Conservation (phyloP, 768 basidiomycete genomes). For the Rhizopogon rudus region DNA sequence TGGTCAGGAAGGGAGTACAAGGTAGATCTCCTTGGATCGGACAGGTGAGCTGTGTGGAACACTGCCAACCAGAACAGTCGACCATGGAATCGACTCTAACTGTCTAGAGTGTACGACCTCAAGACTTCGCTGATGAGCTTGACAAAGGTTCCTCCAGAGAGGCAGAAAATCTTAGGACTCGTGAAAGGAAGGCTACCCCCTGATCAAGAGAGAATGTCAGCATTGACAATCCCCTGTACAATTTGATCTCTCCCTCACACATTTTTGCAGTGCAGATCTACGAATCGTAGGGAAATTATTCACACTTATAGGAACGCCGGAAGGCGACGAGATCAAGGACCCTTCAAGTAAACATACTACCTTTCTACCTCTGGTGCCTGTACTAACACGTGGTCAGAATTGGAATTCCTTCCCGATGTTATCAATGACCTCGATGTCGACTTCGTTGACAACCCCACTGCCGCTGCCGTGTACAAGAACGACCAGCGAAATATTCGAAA, state of each 20-base stretch:
- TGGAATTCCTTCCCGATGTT: conserved; percentile 63
- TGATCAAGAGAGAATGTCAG: conserved; percentile 64
- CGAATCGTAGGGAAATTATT: conserved; percentile 69
- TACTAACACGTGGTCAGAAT: conserved; percentile 32
- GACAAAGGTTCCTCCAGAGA: conserved; percentile 76
- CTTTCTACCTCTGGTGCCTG: background rate
- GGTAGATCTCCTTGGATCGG: conserved; percentile 71
- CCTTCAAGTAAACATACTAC: conserved; percentile 45
- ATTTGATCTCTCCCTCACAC: conserved; percentile 4
- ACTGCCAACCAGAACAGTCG: background rate
- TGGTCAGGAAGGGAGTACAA: conserved; percentile 67
- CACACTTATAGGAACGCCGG: conserved; percentile 80
- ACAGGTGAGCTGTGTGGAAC: conserved; percentile 43
- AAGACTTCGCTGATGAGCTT: conserved; percentile 60
- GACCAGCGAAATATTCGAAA: conserved; percentile 82
- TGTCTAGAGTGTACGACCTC: conserved; percentile 71
- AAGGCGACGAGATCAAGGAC: conserved; percentile 83
- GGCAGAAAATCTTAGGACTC: conserved; percentile 85
- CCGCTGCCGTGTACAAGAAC: conserved; percentile 56
- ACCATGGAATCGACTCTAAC: background rate
- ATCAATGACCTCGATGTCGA: conserved; percentile 83
- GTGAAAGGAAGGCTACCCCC: conserved; percentile 79
- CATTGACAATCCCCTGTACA: background rate
- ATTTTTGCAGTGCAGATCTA: conserved; percentile 46
- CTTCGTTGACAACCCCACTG: conserved; percentile 56